phyloP scores from a whole-genome alignment of 371 early-diverging fungal species.

The Coemansia sp. region DNA sequence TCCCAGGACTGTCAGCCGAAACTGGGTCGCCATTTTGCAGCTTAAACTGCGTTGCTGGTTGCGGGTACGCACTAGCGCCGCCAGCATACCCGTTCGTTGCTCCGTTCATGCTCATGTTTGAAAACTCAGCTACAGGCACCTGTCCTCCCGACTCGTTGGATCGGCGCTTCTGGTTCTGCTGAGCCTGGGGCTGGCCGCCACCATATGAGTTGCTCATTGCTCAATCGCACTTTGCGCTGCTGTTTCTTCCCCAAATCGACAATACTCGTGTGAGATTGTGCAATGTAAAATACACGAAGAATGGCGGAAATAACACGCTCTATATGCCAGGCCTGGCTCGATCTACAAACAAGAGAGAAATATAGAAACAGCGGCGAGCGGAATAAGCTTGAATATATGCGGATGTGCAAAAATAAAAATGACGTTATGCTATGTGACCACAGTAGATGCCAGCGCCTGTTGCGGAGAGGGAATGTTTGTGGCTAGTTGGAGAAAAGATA shows the following conservation, averaged over 20 bases:
- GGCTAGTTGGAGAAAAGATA: background rate
- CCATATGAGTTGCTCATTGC: constrained; percentile 6
- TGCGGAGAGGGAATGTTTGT: background rate
- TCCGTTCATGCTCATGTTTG: constrained; percentile 3
- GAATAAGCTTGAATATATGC: background rate
- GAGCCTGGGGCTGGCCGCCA: background rate
- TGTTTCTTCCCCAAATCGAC: background rate
- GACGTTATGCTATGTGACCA: background rate
- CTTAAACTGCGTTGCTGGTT: constrained; percentile 16
- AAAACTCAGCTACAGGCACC: constrained; percentile 10
- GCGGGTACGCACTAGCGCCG: constrained; percentile 38
- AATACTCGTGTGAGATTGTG: background rate
- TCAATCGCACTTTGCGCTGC: background rate
- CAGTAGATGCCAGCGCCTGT: background rate
- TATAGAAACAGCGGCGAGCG: background rate
- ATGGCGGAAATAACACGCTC: background rate
- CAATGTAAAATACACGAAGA: background rate
- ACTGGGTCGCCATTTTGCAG: background rate
- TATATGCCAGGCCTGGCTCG: background rate
- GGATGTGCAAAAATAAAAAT: background rate
- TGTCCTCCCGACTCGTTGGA: constrained; percentile 1
- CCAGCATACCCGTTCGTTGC: background rate
- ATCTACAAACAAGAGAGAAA: background rate
- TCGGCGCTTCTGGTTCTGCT: background rate
- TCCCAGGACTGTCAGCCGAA: constrained; percentile 11